Conservation (phyloP, 139 green algal species). For the Yamagishiella unicocca region DNA sequence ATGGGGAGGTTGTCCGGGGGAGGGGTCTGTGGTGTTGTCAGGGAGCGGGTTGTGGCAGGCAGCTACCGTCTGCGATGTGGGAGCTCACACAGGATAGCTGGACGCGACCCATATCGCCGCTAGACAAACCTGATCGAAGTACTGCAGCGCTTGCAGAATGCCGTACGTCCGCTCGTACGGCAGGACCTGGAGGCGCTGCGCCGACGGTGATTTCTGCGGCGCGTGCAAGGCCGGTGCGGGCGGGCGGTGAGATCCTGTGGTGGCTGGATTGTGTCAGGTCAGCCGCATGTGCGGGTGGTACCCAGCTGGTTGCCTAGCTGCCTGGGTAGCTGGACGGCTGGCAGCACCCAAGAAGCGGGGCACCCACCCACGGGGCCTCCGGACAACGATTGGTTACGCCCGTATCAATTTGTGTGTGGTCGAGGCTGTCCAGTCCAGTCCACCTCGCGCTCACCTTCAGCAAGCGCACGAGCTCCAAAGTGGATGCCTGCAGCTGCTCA, state of each 20-base stretch:
- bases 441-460: constrained; percentile 39
- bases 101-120: too few species aligned
- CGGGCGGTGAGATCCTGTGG: background rate
- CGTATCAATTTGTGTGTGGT: background rate
- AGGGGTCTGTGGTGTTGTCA: background rate
- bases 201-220: constrained; percentile 49
- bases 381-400: too few species aligned
- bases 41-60: too few species aligned
- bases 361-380: too few species aligned
- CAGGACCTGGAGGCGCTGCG: constrained; percentile 40
- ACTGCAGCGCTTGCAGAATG: constrained; percentile 52
- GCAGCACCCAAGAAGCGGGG: too few species aligned
- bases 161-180: constrained; percentile 54
- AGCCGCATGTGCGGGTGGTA: too few species aligned
- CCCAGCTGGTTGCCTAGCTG: too few species aligned
- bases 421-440: background rate
- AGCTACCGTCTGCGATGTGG: too few species aligned
- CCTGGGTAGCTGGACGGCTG: too few species aligned
- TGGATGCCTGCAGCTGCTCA: constrained; percentile 48
- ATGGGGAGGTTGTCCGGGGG: background rate
- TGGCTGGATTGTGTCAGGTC: too few species aligned
- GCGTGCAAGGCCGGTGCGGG: background rate
- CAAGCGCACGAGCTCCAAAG: constrained; percentile 48
- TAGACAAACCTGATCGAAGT: constrained; percentile 36
- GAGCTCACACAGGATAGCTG: too few species aligned